phyloP scores from a whole-genome alignment of 768 basidiomycete genomes.

The Harrya chromipes region DNA sequence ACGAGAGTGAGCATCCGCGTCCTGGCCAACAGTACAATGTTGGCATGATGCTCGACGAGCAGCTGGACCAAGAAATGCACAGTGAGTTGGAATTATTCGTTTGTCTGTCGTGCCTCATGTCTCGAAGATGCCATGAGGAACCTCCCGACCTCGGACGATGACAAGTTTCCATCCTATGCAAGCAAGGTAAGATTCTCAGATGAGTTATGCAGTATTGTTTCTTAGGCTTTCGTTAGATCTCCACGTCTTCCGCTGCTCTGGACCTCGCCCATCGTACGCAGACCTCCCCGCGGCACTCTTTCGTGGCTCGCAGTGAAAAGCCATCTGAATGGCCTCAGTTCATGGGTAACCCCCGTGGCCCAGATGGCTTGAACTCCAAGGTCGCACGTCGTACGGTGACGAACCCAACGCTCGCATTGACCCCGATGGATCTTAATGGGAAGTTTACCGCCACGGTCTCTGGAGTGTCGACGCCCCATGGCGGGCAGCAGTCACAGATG shows the following conservation, averaged over 20 bases:
- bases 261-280: constrained; percentile 90
- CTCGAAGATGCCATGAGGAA: constrained; percentile 80
- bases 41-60: constrained; percentile 90
- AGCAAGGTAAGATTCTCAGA: constrained; percentile 51
- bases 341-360: constrained; percentile 55
- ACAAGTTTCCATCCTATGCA: constrained; percentile 70
- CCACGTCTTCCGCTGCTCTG: constrained; percentile 86
- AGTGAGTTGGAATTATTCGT: constrained; percentile 48
- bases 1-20: constrained; percentile 55
- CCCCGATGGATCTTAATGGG: constrained; percentile 49
- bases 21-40: constrained; percentile 71
- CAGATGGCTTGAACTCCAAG: constrained; percentile 54
- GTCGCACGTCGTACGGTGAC: constrained; percentile 70
- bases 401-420: constrained; percentile 66
- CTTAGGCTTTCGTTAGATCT: constrained; percentile 46
- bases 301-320: constrained; percentile 59
- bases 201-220: neutral
- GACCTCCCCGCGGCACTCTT: constrained; percentile 65
- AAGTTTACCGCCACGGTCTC: constrained; percentile 49
- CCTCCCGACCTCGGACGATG: constrained; percentile 84
- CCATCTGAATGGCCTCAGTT: constrained; percentile 96
- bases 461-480: constrained; percentile 60
- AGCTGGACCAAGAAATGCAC: constrained; percentile 92
- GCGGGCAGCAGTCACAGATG: constrained; percentile 60
- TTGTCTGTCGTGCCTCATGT: constrained; percentile 16